These are phyloP conservation scores for Apiospora saccharicola DNA, from an alignment of 2,329 filamentous ascomycete genomes.

Conservation along the genomic window DNA sequence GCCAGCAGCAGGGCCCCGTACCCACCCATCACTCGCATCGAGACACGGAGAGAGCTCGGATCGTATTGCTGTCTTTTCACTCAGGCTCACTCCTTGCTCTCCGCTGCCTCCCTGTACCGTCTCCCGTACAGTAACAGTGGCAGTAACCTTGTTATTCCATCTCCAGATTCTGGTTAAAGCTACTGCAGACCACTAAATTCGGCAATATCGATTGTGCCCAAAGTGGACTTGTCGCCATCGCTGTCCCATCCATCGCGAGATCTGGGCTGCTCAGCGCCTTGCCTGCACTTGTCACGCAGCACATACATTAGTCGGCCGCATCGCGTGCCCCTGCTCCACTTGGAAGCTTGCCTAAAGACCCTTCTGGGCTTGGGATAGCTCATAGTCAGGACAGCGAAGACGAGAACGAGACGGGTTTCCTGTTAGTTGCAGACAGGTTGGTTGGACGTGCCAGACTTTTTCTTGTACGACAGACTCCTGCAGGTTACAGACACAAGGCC, in stretches of 20 bases:
- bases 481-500: not conserved
- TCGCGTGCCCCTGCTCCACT: constrained; percentile 10
- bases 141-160: constrained; percentile 1
- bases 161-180: constrained; percentile 6
- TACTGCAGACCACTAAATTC: constrained; percentile 6
- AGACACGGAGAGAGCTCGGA: constrained; percentile 9
- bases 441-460: constrained; percentile 11
- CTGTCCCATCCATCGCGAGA: constrained; percentile 24
- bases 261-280: constrained; percentile 17
- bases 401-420: not conserved
- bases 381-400: constrained; percentile 2
- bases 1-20: not conserved
- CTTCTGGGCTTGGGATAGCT: constrained; percentile 9
- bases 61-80: constrained; percentile 15
- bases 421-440: constrained; percentile 11
- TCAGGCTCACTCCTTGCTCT: not conserved
- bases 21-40: constrained; percentile 1
- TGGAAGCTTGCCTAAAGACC: not conserved
- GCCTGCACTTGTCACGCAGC: constrained; percentile 1
- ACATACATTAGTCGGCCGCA: constrained; percentile 19
- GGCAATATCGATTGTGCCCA: constrained; percentile 15
- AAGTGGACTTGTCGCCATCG: constrained; percentile 12
- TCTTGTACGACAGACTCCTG: constrained; percentile 3
- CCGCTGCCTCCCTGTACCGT: not conserved
- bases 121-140: not conserved